Conservation (phyloP, 2,329 filamentous ascomycete species). For the Macroventuria anomochaeta region DNA sequence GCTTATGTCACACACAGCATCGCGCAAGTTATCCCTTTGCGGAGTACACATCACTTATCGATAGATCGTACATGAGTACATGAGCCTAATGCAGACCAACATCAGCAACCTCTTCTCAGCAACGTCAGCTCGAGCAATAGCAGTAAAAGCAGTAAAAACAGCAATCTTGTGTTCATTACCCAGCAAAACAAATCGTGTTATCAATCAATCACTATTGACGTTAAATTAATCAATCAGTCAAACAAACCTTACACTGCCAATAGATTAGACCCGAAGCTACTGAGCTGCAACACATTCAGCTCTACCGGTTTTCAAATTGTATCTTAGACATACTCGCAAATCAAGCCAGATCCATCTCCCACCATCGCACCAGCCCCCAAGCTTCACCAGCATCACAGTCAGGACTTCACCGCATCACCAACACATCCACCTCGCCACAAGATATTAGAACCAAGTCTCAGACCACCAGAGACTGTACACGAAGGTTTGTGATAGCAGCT, state of each 20-base stretch:
- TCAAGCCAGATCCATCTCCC: too few relatives aligned
- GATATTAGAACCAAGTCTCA: too few relatives aligned
- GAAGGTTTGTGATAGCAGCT: background rate
- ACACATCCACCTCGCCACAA: too few relatives aligned
- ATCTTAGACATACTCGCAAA: too few relatives aligned
- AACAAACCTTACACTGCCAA: too few relatives aligned
- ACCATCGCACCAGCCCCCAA: too few relatives aligned
- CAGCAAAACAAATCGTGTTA: background rate
- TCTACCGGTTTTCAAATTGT: too few relatives aligned
- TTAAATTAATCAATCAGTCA: too few relatives aligned
- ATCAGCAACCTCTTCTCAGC: background rate
- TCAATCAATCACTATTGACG: background rate
- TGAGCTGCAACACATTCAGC: background rate
- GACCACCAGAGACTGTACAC: background rate
- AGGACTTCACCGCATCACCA: too few relatives aligned
- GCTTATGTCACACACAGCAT: conserved; percentile 1
- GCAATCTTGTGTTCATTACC: background rate
- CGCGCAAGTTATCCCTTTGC: background rate
- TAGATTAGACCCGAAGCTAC: background rate
- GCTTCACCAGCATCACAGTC: too few relatives aligned
- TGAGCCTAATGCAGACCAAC: conserved; percentile 3
- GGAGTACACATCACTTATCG: conserved; percentile 7
- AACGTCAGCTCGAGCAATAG: background rate
- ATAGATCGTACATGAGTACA: conserved; percentile 19
- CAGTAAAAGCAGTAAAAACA: too few relatives aligned